Percentiles rank a stretch among this genome's conserved stretches.
Conservation (phyloP, 2,329 filamentous ascomycete genomes). For the Camptophora hylomeconis region DNA sequence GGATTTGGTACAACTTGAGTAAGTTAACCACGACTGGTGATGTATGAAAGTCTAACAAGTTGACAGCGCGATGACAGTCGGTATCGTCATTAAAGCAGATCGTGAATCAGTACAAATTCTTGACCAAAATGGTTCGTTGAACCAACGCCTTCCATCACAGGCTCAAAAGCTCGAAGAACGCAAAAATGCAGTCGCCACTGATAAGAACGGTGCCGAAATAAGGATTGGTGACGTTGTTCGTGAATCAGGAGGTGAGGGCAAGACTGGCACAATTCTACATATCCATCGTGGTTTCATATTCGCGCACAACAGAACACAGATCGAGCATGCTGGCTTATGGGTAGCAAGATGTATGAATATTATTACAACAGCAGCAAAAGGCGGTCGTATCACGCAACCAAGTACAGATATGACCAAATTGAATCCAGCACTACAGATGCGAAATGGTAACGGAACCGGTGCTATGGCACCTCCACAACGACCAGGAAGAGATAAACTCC, state of each 20-base stretch:
- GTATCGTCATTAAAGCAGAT: slow-evolving; percentile 88
- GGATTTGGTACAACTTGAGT: slow-evolving; percentile 87
- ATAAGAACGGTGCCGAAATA: slow-evolving; percentile 87
- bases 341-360: slow-evolving; percentile 78
- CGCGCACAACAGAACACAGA: slow-evolving; percentile 68
- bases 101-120: slow-evolving; percentile 80
- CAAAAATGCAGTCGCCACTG: slow-evolving; percentile 76
- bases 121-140: slow-evolving; percentile 75
- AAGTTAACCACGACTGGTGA: slow-evolving; percentile 21
- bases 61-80: slow-evolving; percentile 64
- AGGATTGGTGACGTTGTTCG: slow-evolving; percentile 83
- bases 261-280: slow-evolving; percentile 80
- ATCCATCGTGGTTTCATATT: slow-evolving; percentile 90
- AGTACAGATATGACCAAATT: slow-evolving; percentile 73
- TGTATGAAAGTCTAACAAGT: slow-evolving; percentile 18
- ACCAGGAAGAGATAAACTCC: slow-evolving; percentile 65
- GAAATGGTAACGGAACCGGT: slow-evolving; percentile 41
- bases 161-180: slow-evolving; percentile 80
- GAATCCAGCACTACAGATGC: slow-evolving; percentile 71
- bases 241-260: slow-evolving; percentile 73
- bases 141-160: slow-evolving; percentile 77
- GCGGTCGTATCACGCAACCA: slow-evolving; percentile 57
- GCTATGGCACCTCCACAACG: slow-evolving; percentile 51
- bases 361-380: slow-evolving; percentile 85
- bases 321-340: slow-evolving; percentile 81